Percentiles rank a stretch among this genome's conserved stretches.
Conservation (phyloP, 257 asterid genomes). For the Gardenia jasminoides region DNA sequence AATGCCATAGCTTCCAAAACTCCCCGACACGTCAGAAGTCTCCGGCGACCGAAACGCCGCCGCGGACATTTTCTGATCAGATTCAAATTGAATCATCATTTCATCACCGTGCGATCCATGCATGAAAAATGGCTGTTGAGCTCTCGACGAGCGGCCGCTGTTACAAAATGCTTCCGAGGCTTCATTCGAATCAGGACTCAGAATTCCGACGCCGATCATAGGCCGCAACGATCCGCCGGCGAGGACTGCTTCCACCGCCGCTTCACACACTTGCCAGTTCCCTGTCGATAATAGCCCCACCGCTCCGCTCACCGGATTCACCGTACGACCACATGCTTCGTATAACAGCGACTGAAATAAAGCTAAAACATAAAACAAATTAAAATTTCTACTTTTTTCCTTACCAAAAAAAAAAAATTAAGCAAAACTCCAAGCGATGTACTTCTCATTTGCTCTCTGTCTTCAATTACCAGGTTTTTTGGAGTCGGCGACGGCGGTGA, state of each 20-base stretch:
- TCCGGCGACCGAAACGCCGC: slow-evolving; percentile 29
- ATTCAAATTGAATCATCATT: slow-evolving; percentile 1
- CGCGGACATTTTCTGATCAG: slow-evolving; percentile 4
- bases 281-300: slow-evolving; percentile 74
- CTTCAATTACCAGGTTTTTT: slow-evolving; percentile 52
- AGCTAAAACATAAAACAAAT: slow-evolving; percentile 29
- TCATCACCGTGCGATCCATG: slow-evolving; percentile 26
- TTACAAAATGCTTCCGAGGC: slow-evolving; percentile 15
- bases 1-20: slow-evolving; percentile 30
- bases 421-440: background rate
- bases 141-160: slow-evolving; percentile 14
- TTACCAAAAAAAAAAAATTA: background rate
- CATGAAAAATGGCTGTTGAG: slow-evolving; percentile 13
- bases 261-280: slow-evolving; percentile 69
- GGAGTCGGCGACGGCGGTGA: slow-evolving; percentile 60
- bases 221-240: slow-evolving; percentile 53
- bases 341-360: slow-evolving; percentile 70
- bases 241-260: slow-evolving; percentile 78
- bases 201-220: slow-evolving; percentile 15
- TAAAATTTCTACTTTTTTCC: too few relatives aligned
- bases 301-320: slow-evolving; percentile 86
- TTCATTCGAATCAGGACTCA: slow-evolving; percentile 18
- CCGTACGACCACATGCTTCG: slow-evolving; percentile 90
- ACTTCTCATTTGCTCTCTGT: background rate
- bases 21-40: slow-evolving; percentile 49